These are phyloP conservation scores for Metschnikowia kofuensis DNA, from an alignment of 805 yeast species.

Conservation along the genomic window DNA sequence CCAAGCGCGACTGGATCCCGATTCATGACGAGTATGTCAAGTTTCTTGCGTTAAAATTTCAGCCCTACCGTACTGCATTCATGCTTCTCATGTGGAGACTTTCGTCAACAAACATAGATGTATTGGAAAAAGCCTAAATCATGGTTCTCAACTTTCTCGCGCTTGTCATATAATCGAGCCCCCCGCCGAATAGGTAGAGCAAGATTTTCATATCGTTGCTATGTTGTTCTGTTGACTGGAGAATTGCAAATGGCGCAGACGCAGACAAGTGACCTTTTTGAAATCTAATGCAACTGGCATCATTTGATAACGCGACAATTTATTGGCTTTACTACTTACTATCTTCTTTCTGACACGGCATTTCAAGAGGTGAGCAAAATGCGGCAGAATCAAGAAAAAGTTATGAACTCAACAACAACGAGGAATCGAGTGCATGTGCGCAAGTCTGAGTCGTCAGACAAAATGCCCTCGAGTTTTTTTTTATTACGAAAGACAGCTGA, in stretches of 20 bases:
- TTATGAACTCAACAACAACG: neutral
- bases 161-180: no score
- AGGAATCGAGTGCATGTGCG: no score
- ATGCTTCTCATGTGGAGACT: conserved; percentile 77
- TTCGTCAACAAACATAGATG: conserved; percentile 55
- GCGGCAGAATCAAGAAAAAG: neutral
- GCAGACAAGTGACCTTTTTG: no score
- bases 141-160: neutral
- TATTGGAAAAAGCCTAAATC: conserved; percentile 22
- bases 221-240: no score
- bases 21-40: conserved; percentile 57
- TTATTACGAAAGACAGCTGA: no score
- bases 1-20: conserved; percentile 64
- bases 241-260: no score
- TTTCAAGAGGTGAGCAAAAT: neutral
- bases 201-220: no score
- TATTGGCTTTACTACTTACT: no score
- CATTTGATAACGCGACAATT: no score
- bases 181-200: no score
- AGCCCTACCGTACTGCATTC: conserved; percentile 65
- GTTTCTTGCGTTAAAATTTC: conserved; percentile 53
- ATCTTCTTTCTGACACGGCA: no score
- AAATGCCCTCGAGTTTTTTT: conserved; percentile 27
- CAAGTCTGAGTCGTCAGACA: conserved; percentile 23
- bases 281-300: no score